A percentile compares a stretch with the other conserved stretches of the same genome.
These are phyloP conservation scores for Talaromyces amestolkiae DNA, from an alignment of 2,329 filamentous ascomycete genomes.

Conservation along the genomic window DNA sequence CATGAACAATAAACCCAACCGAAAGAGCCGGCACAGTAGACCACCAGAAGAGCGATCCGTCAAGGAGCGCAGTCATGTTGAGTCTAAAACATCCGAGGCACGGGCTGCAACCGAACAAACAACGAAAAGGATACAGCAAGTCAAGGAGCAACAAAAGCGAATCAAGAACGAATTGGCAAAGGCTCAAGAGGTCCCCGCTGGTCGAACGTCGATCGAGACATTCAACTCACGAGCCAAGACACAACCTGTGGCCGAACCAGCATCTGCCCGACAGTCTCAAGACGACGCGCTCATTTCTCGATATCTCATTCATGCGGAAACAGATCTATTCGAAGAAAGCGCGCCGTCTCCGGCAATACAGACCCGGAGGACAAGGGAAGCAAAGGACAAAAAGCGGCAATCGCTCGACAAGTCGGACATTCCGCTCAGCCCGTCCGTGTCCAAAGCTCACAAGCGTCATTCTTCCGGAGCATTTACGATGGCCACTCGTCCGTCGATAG, in stretches of 20 bases:
- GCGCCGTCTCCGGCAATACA: slow-evolving; percentile 69
- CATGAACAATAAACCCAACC: slow-evolving; percentile 55
- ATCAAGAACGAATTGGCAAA: slow-evolving; percentile 50
- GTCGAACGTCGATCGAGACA: slow-evolving; percentile 23
- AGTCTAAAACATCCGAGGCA: slow-evolving; percentile 39
- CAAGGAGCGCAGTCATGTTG: slow-evolving; percentile 35
- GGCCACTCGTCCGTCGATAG: slow-evolving; percentile 43
- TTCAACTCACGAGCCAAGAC: neutral
- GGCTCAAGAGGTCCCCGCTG: slow-evolving; percentile 33
- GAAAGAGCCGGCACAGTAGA: slow-evolving; percentile 19
- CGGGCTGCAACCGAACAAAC: slow-evolving; percentile 54
- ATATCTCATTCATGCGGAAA: slow-evolving; percentile 32
- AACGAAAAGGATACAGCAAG: slow-evolving; percentile 56
- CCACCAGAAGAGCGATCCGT: slow-evolving; percentile 32
- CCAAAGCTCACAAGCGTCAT: slow-evolving; percentile 37
- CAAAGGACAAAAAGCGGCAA: slow-evolving; percentile 33
- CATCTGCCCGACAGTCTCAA: slow-evolving; percentile 20
- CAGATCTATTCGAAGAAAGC: slow-evolving; percentile 53
- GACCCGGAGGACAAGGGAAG: slow-evolving; percentile 53
- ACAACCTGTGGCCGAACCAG: slow-evolving; percentile 21
- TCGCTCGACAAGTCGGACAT: slow-evolving; percentile 33
- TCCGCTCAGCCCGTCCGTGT: slow-evolving; percentile 25
- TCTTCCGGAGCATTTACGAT: slow-evolving; percentile 40
- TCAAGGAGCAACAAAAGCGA: slow-evolving; percentile 57
- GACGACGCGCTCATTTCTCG: slow-evolving; percentile 16